These are phyloP conservation scores for Salix udensis DNA, from an alignment of 345 rosid genomes.

Conservation along the genomic window DNA sequence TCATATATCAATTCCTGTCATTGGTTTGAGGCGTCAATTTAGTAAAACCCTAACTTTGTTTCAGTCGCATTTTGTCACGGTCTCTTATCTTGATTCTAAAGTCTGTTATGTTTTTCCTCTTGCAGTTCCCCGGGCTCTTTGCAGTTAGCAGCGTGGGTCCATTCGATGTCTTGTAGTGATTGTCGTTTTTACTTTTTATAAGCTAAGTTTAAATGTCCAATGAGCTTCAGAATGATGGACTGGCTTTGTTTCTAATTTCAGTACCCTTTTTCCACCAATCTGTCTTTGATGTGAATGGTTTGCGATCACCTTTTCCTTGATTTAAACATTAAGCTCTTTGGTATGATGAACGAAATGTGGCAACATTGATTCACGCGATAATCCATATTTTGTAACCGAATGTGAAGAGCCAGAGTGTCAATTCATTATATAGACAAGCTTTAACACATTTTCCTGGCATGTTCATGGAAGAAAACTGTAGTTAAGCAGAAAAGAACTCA, in stretches of 20 bases:
- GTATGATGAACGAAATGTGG: not conserved
- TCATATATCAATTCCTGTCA: too few relatives aligned
- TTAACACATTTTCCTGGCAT: not conserved
- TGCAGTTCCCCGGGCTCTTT: not conserved
- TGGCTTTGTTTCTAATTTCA: not conserved
- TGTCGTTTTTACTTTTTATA: not conserved
- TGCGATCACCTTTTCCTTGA: not conserved
- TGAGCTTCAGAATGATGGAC: not conserved
- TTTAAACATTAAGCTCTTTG: not conserved
- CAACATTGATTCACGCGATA: not conserved
- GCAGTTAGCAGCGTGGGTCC: not conserved
- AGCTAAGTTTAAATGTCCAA: not conserved
- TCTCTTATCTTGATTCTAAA: not conserved
- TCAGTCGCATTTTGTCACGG: not conserved
- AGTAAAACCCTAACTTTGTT: not conserved
- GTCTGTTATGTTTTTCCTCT: not conserved
- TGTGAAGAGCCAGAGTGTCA: not conserved
- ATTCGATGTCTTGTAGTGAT: not conserved
- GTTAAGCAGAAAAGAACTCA: too few relatives aligned
- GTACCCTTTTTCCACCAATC: not conserved
- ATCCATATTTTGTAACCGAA: not conserved
- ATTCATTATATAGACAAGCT: too few relatives aligned
- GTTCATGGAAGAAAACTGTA: too few relatives aligned
- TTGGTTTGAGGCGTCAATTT: not conserved
- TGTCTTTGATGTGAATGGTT: not conserved